Conservation (phyloP, 2,329 filamentous ascomycete species). For the Colletotrichum eremochloae region DNA sequence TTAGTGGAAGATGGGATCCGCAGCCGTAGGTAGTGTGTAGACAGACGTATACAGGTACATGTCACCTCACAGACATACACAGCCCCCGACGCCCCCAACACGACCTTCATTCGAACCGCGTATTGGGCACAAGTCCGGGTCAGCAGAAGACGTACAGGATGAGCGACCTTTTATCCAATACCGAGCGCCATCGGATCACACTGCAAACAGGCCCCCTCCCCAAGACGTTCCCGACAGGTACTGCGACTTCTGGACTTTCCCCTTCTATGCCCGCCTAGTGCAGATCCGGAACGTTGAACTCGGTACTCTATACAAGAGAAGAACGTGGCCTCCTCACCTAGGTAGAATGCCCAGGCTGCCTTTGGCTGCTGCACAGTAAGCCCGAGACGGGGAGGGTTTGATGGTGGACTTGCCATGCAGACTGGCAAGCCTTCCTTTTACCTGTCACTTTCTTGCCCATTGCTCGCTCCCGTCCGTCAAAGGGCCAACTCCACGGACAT, state of each 20-base stretch:
- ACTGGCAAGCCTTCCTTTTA: not conserved
- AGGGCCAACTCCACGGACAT: conserved; percentile 28
- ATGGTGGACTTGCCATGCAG: not conserved
- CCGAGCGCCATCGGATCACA: conserved; percentile 27
- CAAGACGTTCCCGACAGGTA: conserved; percentile 9
- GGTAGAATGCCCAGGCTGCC: conserved; percentile 8
- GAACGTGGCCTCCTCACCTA: conserved; percentile 2
- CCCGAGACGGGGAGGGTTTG: not conserved
- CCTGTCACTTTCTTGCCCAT: conserved; percentile 5
- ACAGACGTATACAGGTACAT: not conserved
- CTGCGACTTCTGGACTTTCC: not conserved
- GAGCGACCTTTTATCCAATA: conserved; percentile 32
- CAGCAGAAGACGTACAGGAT: conserved; percentile 38
- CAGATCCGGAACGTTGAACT: conserved; percentile 19
- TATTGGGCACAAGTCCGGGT: conserved; percentile 26
- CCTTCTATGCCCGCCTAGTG: conserved; percentile 23
- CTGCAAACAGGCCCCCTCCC: not conserved
- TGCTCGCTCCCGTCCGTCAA: conserved; percentile 2
- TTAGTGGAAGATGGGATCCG: not conserved
- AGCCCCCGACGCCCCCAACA: conserved; percentile 13
- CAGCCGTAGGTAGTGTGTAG: not conserved
- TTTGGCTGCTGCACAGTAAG: conserved; percentile 15
- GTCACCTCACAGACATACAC: conserved; percentile 32
- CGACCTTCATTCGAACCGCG: conserved; percentile 2
- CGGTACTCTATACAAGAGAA: conserved; percentile 17